A percentile compares a stretch with the other conserved stretches of the same genome.
phyloP scores from a whole-genome alignment of 1,284 basidiomycete species.

The Takashimella tepidaria region DNA sequence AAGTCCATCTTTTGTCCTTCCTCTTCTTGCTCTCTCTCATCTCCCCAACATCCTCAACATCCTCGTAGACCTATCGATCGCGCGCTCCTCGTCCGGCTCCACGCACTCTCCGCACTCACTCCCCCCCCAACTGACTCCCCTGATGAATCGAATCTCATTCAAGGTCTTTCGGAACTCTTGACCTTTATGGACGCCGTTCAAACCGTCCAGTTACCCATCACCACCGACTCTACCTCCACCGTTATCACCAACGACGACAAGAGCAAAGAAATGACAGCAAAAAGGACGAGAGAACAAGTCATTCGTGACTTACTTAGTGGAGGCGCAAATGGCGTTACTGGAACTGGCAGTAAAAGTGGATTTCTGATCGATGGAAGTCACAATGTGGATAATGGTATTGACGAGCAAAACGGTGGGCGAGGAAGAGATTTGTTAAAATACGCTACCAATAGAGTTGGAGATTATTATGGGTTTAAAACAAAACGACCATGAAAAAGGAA shows the following conservation, averaged over 20 bases:
- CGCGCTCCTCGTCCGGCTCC: constrained; percentile 9
- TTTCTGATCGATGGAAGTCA: background rate
- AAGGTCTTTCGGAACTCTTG: constrained; percentile 16
- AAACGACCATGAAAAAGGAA: background rate
- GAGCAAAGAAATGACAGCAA: background rate
- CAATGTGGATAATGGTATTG: background rate
- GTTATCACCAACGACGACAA: constrained; percentile 4
- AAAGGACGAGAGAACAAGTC: background rate
- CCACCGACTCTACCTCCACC: constrained; percentile 9
- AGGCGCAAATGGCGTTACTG: background rate
- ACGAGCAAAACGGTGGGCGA: background rate
- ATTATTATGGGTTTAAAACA: constrained; percentile 17
- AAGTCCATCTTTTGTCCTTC: constrained; percentile 4
- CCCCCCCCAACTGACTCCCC: constrained; percentile 9
- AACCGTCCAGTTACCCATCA: constrained; percentile 12
- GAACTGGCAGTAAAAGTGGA: background rate
- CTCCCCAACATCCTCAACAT: constrained; percentile 7
- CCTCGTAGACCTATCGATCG: constrained; percentile 3
- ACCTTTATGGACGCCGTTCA: constrained; percentile 21
- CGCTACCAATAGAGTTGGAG: constrained; percentile 15
- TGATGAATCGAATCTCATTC: constrained; percentile 10
- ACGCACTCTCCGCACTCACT: constrained; percentile 14
- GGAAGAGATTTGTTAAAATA: constrained; percentile 13
- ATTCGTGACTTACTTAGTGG: too few species aligned
- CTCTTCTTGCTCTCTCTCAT: constrained; percentile 9